Evolutionary conservation across 2,329 filamentous ascomycete genomes (phyloP).

Genomic region (Fusarium sp.): DNA sequence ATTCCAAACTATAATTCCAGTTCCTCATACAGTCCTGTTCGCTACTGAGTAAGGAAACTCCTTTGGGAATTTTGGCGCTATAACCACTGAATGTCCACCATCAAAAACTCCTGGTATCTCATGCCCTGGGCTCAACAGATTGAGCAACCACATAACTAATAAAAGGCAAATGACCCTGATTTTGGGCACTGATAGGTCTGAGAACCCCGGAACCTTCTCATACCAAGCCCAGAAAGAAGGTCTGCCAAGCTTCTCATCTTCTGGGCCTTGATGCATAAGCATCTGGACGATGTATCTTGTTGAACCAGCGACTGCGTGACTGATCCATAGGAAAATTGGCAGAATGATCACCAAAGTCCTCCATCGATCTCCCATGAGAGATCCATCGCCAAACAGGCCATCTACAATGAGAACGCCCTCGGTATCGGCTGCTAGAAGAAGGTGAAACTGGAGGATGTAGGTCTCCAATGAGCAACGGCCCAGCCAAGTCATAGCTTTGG

Average conservation of each 20-base stretch:
- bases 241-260: neutral
- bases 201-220: neutral
- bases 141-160: conserved; percentile 31
- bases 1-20: neutral
- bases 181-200: neutral
- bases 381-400: conserved; percentile 33
- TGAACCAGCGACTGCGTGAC: conserved; percentile 25
- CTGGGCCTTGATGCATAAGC: conserved; percentile 15
- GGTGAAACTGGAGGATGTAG: conserved; percentile 68
- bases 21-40: neutral
- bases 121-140: conserved; percentile 17
- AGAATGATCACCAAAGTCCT: conserved; percentile 37
- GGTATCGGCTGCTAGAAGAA: conserved; percentile 68
- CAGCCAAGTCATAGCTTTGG: conserved; percentile 59
- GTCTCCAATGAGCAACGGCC: conserved; percentile 66
- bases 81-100: neutral
- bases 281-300: conserved; percentile 36
- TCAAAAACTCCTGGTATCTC: neutral
- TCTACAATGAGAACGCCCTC: conserved; percentile 56
- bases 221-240: too few species aligned
- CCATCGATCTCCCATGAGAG: conserved; percentile 39
- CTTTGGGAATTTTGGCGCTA: neutral
- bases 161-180: conserved; percentile 12
- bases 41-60: neutral
- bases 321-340: conserved; percentile 41